Base-by-base conservation (phyloP, 1,139 yeast species). In the Lodderomyces parapsilosis region DNA sequence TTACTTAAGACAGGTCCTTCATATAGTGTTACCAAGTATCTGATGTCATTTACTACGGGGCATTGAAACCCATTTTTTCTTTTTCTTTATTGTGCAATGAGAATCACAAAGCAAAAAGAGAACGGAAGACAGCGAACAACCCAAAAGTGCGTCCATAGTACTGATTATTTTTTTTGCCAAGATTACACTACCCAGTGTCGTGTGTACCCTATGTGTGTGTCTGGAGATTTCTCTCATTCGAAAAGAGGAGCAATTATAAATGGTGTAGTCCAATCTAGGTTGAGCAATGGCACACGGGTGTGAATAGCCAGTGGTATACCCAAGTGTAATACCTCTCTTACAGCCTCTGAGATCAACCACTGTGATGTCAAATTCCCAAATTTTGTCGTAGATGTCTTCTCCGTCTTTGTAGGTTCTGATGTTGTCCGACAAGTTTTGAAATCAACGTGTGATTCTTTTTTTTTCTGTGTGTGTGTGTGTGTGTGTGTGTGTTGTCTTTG, bases 41-140 rank as follows among this genome's bases (percentile, higher is more conserved):
- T 30, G 33, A 30, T 30, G 33, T 30, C 33, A 30, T 30, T 30
- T 30, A 11, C n/a, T 30, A 30, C 33, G 33, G 33, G 33, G 33
- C 33, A 30, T 6, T 30, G 33, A 30, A 30, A 30, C 33, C 33
- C 33, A 30, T 30, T 6, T 24, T n/a, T n/a, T n/a, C n/a, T n/a
- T n/a, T n/a, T n/a, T n/a, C n/a, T n/a, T n/a, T n/a, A n/a, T n/a
- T 28, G 32, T n/a, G n/a, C n/a, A n/a, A n/a, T 24, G 19, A 30
- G 7, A 27, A 27, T 27, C 33, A 30, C 33, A 30, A 28, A 28
- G 18, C 17, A 6, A 6, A 8, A 11, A 5, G 28, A 24, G 28
- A 5, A 24, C 13, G 11, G n/a, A 24, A 24, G 27, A 8, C n/a
- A 24, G 27, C 7, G 27, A 24, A n/a, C 6, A 10, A 24, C 23